Evolutionary conservation across 768 basidiomycete genomes (phyloP), one percentile per base, ranked within the genome.

Genomic region (Termitomyces eurrhizus): DNA sequence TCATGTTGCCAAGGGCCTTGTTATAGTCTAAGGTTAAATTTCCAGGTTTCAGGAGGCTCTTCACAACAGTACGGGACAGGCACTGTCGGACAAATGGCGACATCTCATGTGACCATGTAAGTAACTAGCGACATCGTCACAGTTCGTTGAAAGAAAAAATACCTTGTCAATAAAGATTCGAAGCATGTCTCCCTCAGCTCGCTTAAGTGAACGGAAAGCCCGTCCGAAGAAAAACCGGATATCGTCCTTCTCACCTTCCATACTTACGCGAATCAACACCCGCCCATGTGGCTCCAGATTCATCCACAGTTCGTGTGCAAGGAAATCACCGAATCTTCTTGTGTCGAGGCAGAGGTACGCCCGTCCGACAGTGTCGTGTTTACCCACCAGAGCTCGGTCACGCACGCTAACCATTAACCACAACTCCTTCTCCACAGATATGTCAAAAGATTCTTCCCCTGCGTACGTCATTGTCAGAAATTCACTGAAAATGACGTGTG

Each of bases 211-310:
- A 50, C 96, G 82, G 81, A 99, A 99, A 3, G 89, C 96, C 36
- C 95, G 83, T 32, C 97, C 97, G 68, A 98, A 99, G 79, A 91
- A 95, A 78, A 97, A 99, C 66, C 92, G 92, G 8, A 94, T 92
- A 70, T 99, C 97, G 67, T 97, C 95, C 74, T 96, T 95, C 80
- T 98, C 97, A 56, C 95, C 95, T 69, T 99, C 97, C 95, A 98
- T 97, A 69, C 93, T 95, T 60, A 98, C 83, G 21, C 97, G 84
- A 36, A 97, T 77, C 41, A 97, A 75, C 53, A 98, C 82, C 37
- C 93, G 84, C 5, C 97, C 95, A 57, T 86, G 82, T 0, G 88
- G 86, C 69, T 98, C 95, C 16, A 98, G 77, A 62, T 93, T 90
- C 77, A 95, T 82, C 90, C 95, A 95, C 7, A 95, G 71, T 61